phyloP scores from a whole-genome alignment of 495 filamentous ascomycete species.

The Pseudevernia furfuracea region DNA sequence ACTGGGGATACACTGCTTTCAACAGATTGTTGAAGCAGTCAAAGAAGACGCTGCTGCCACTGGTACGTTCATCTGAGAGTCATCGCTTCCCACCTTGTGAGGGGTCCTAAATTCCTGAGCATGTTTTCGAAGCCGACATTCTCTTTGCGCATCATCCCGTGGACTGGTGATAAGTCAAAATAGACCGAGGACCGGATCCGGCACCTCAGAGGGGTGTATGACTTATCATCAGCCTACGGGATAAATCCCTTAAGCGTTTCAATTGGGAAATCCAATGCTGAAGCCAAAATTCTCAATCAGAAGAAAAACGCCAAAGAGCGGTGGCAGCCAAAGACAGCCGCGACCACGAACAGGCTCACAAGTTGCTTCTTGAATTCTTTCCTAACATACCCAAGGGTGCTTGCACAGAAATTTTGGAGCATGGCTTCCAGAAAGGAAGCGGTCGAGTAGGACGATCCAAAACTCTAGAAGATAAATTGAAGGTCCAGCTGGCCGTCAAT shows the following conservation, averaged over 20 bases:
- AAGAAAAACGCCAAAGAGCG: slow-evolving; percentile 5
- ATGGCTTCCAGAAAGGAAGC: slow-evolving; percentile 19
- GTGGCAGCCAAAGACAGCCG: slow-evolving; percentile 12
- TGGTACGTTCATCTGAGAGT: not conserved
- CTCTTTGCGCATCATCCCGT: not conserved
- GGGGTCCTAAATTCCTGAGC: not conserved
- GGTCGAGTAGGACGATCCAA: slow-evolving; percentile 6
- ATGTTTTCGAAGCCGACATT: not conserved
- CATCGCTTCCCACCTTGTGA: not conserved
- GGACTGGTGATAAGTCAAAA: not conserved
- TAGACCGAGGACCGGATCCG: too few relatives aligned
- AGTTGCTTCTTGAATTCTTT: not conserved
- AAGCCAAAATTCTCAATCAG: not conserved
- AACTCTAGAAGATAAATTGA: not conserved
- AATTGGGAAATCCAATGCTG: not conserved
- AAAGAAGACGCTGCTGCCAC: slow-evolving; percentile 11
- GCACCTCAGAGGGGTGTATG: too few relatives aligned
- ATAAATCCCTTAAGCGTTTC: not conserved
- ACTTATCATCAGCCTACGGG: too few relatives aligned
- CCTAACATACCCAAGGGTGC: not conserved
- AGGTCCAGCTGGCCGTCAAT: slow-evolving; percentile 54
- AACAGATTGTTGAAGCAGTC: slow-evolving; percentile 9
- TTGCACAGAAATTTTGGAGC: slow-evolving; percentile 3
- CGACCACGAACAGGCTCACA: not conserved
- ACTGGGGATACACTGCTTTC: slow-evolving; percentile 14